Evolutionary conservation across 768 basidiomycete species (phyloP).

Genomic region (Tulasnella sp.): DNA sequence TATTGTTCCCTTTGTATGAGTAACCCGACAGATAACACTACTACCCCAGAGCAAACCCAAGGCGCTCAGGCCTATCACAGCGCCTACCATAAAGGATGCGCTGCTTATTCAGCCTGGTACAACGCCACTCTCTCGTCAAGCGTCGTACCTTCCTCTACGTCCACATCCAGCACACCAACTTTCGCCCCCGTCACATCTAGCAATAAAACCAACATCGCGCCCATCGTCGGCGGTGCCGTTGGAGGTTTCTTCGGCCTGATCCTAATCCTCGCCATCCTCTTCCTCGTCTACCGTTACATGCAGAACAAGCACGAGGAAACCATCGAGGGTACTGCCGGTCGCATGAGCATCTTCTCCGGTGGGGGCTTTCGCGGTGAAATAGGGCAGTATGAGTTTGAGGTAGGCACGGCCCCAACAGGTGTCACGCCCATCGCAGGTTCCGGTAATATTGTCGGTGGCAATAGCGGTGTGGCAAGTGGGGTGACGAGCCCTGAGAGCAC

Average conservation of each 20-base stretch:
- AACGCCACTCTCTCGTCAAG: not conserved
- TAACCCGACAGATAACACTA: slow-evolving; percentile 14
- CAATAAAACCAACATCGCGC: not conserved
- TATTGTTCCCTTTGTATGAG: slow-evolving; percentile 11
- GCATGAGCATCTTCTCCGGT: too few relatives aligned
- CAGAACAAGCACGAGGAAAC: not conserved
- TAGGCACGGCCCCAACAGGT: too few relatives aligned
- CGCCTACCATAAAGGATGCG: slow-evolving; percentile 9
- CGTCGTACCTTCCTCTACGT: not conserved
- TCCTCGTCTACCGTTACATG: not conserved
- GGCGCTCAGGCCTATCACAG: not conserved
- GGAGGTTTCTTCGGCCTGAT: not conserved
- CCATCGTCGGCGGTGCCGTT: slow-evolving; percentile 8
- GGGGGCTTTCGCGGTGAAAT: too few relatives aligned
- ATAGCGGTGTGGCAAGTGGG: too few relatives aligned
- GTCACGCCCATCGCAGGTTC: too few relatives aligned
- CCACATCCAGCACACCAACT: not conserved
- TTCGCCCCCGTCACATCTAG: not conserved
- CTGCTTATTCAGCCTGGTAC: not conserved
- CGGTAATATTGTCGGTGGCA: too few relatives aligned
- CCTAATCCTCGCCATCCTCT: not conserved
- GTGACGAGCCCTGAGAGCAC: too few relatives aligned
- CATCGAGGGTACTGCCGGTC: too few relatives aligned
- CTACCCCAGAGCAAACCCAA: slow-evolving; percentile 11
- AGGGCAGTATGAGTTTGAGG: too few relatives aligned